Percentiles rank a stretch among this genome's conserved stretches.
Conservation (phyloP, 805 yeast species). For the Kurtzmaniella cleridarum region DNA sequence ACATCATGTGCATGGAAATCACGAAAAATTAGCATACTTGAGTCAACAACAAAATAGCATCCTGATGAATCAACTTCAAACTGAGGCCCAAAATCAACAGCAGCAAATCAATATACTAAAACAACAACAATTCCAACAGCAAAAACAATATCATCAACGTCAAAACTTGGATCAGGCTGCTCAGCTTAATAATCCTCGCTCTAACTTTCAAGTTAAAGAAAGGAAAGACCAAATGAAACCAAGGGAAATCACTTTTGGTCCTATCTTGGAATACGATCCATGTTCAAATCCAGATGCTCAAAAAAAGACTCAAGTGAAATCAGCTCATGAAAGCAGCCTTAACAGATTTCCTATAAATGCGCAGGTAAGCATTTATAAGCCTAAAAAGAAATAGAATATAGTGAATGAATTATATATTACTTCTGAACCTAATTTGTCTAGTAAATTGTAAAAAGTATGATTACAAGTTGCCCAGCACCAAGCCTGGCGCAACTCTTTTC, state of each 20-base stretch:
- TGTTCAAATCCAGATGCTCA: slow-evolving; percentile 11
- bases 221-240: slow-evolving; percentile 9
- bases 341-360: slow-evolving; percentile 17
- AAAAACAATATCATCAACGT: slow-evolving; percentile 7
- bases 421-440: too few relatives aligned
- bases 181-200: slow-evolving; percentile 6
- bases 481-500: too few relatives aligned
- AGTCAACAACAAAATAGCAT: slow-evolving; percentile 1
- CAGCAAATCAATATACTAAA: slow-evolving; percentile 5
- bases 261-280: slow-evolving; percentile 23
- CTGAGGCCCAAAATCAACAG: slow-evolving; percentile 1
- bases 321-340: slow-evolving; percentile 7
- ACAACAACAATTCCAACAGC: slow-evolving; percentile 8
- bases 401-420: too few relatives aligned
- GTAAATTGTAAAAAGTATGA: too few relatives aligned
- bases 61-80: not conserved
- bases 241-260: slow-evolving; percentile 18
- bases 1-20: not conserved
- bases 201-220: not conserved
- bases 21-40: not conserved
- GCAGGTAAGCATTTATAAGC: slow-evolving; percentile 18
- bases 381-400: slow-evolving; percentile 12
- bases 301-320: slow-evolving; percentile 4
- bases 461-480: too few relatives aligned
- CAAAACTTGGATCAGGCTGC: slow-evolving; percentile 11